Conservation (phyloP, 495 filamentous ascomycete genomes). For the Xylaria castorea region DNA sequence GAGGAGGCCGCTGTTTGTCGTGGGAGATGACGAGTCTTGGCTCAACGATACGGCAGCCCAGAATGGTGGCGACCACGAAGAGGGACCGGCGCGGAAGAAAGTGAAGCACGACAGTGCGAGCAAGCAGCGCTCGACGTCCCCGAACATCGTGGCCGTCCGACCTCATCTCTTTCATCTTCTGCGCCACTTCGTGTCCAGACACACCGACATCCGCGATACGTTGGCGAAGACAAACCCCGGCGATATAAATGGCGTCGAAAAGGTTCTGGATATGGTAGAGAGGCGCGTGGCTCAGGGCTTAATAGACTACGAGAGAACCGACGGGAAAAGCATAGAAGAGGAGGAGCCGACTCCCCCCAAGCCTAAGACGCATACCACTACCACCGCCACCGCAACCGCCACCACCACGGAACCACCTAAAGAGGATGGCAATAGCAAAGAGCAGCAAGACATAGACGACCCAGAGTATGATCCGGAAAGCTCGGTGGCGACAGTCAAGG, state of each 20-base stretch:
- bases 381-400: no score
- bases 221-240: slow-evolving; percentile 70
- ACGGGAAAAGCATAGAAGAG: slow-evolving; percentile 62
- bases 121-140: slow-evolving; percentile 61
- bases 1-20: slow-evolving; percentile 75
- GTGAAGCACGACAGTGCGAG: slow-evolving; percentile 55
- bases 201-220: slow-evolving; percentile 81
- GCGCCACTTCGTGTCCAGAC: slow-evolving; percentile 74
- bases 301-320: slow-evolving; percentile 67
- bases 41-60: slow-evolving; percentile 34
- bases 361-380: slow-evolving; percentile 31
- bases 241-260: slow-evolving; percentile 74
- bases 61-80: slow-evolving; percentile 43
- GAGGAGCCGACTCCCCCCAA: slow-evolving; percentile 38
- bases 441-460: slow-evolving; percentile 19
- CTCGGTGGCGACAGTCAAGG: slow-evolving; percentile 70
- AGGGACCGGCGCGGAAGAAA: slow-evolving; percentile 63
- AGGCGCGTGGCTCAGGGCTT: slow-evolving; percentile 73
- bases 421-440: slow-evolving; percentile 25
- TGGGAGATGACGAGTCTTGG: slow-evolving; percentile 62
- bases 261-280: slow-evolving; percentile 65
- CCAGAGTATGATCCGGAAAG: slow-evolving; percentile 52
- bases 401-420: slow-evolving; percentile 30
- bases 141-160: slow-evolving; percentile 85
- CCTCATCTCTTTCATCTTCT: slow-evolving; percentile 93